Conservation (phyloP, 352 stramenopile genomes). For the Globisporangium nagaii region DNA sequence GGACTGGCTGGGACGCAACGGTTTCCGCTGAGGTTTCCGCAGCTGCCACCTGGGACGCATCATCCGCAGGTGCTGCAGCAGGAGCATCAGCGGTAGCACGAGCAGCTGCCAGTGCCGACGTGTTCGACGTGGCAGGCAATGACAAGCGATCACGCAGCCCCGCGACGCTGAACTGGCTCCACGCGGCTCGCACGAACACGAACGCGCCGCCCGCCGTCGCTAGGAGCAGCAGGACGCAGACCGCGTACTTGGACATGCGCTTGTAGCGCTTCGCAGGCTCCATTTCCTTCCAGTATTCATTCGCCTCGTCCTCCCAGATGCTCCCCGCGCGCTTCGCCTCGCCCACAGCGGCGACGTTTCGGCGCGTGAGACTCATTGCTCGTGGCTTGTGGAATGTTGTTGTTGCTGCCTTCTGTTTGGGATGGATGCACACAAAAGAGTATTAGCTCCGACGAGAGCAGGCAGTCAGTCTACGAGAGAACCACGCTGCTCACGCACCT, state of each 20-base stretch:
- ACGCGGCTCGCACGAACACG: conserved; percentile 7
- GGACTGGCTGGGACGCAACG: background rate
- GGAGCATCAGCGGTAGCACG: background rate
- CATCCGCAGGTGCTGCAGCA: background rate
- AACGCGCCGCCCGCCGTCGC: conserved; percentile 15
- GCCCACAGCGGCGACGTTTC: conserved; percentile 28
- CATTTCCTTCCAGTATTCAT: conserved; percentile 77
- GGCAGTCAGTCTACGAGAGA: no score
- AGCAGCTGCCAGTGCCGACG: background rate
- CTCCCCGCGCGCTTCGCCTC: conserved; percentile 25
- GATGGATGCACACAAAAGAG: no score
- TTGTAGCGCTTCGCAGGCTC: conserved; percentile 39
- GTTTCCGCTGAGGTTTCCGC: background rate
- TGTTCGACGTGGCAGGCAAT: background rate
- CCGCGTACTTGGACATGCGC: conserved; percentile 21
- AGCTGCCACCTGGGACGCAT: conserved; percentile 7
- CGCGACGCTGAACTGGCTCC: background rate
- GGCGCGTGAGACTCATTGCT: conserved; percentile 37
- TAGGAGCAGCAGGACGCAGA: conserved; percentile 20
- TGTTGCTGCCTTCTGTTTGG: background rate
- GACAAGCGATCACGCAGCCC: background rate
- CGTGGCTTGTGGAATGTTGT: background rate
- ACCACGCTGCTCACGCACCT: no score
- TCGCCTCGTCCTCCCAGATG: conserved; percentile 61
- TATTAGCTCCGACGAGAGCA: no score